Base-by-base conservation (phyloP, 768 basidiomycete species). In the Boletus rubroflammeus region DNA sequence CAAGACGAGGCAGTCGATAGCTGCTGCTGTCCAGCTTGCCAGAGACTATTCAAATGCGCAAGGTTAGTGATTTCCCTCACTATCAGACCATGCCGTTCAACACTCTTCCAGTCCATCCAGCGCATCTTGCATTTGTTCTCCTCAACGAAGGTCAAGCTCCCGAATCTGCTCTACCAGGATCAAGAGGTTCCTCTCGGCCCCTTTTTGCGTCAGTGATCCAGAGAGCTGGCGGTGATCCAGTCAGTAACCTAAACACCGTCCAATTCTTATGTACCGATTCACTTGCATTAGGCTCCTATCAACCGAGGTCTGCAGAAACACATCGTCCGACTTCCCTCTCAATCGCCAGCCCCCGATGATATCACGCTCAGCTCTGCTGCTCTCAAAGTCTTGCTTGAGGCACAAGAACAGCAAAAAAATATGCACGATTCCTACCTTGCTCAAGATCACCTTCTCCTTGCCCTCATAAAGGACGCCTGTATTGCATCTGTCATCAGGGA, bases 361-460 rank as follows among this genome's bases (percentile, higher is more conserved):
- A 76, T 84, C 5, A 75, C 84, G 2, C 69, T 92, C 47, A 81
- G 84, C 29, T 72, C 80, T 2, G 72, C 81, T 9, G 64, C 80
- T 5, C 63, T 80, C 54, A 82, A 85, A 63, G 79, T 92, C 40
- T 72, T 96, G 31, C 81, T 84, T 11, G 87, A 89, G 56, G 92
- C 93, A 0, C 85, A 88, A 56, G 79, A 75, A 13, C 72, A 90
- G 25, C 88, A 88, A 66, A 93, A 91, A 76, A 86, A 77, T 6
- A 88, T 88, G 86, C 86, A 88, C 65, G 93, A 95, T 69, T 86
- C 86, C 2, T 97, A 91, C 70, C 87, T 98, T 54, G 93, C 94
- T 0, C 90, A 95, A 69, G 93, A 98, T 57, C 94, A 97, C 67
- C 72, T 98, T 46, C 78, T 98, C 26, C 83, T 93, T 25, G 93